A percentile compares a stretch with the other conserved stretches of the same genome.
phyloP scores from a whole-genome alignment of 1,139 yeast species.

The Lodderomyces parapsilosis region DNA sequence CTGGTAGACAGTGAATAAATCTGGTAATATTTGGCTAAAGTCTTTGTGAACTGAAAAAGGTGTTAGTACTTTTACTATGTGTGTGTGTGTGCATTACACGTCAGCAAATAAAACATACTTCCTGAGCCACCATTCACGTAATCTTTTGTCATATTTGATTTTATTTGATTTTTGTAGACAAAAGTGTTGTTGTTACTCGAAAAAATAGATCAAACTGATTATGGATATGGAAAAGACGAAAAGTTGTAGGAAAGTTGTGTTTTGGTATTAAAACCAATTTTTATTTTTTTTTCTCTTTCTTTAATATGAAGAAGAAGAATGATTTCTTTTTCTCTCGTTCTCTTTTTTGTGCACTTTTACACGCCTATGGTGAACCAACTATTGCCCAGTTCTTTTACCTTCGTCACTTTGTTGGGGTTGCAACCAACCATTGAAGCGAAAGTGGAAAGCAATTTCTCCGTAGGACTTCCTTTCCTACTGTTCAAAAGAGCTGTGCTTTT shows the following conservation, averaged over 20 bases:
- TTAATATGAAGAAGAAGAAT: not conserved
- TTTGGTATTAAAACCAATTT: slow-evolving; percentile 1
- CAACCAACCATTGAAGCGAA: not conserved
- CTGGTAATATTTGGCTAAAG: slow-evolving; percentile 15
- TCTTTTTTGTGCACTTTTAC: not conserved
- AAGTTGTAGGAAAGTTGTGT: not conserved
- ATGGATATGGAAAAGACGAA: not conserved
- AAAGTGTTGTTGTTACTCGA: not conserved
- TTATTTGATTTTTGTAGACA: not conserved
- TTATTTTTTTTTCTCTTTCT: slow-evolving; percentile 5
- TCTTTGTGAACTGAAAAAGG: not conserved
- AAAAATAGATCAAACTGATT: not conserved
- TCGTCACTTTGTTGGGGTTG: not conserved
- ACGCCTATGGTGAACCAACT: slow-evolving; percentile 5
- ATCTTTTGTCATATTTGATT: not conserved
- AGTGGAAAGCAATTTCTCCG: slow-evolving; percentile 1
- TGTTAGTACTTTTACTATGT: slow-evolving; percentile 11
- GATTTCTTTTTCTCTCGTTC: not conserved
- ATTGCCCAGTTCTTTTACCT: not conserved
- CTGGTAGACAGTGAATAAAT: slow-evolving; percentile 28
- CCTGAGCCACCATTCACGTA: not conserved
- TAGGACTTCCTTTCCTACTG: slow-evolving; percentile 13
- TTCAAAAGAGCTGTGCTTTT: slow-evolving; percentile 7
- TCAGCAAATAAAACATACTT: not conserved
- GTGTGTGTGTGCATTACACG: not conserved